Percentiles rank a stretch among this genome's conserved stretches.
Evolutionary conservation across 495 filamentous ascomycete species (phyloP).

Genomic region (Pyronema domesticum): DNA sequence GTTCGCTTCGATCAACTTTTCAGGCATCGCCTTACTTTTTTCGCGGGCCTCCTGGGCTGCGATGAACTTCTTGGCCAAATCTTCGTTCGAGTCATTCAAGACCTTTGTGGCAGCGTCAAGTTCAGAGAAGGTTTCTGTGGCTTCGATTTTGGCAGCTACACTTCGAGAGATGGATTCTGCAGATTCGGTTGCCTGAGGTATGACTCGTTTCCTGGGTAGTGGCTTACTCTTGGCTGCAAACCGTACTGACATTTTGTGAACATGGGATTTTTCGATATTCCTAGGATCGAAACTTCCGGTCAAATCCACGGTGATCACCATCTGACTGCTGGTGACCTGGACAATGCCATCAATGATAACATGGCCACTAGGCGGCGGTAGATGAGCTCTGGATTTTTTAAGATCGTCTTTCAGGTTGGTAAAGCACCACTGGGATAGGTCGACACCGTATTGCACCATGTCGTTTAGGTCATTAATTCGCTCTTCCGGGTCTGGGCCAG

Average conservation of each 20-base stretch:
- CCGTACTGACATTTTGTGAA: slow-evolving; percentile 16
- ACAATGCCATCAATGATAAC: slow-evolving; percentile 20
- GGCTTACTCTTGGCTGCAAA: slow-evolving; percentile 7
- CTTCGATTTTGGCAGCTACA: too few species aligned
- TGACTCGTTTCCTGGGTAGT: neutral
- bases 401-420: slow-evolving; percentile 1
- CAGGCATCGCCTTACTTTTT: too few species aligned
- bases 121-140: too few species aligned
- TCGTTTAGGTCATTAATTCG: neutral
- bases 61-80: too few species aligned
- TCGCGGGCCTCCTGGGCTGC: too few species aligned
- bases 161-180: too few species aligned
- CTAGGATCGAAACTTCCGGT: slow-evolving; percentile 17
- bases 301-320: slow-evolving; percentile 18
- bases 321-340: slow-evolving; percentile 13
- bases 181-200: too few species aligned
- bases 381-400: slow-evolving; percentile 1
- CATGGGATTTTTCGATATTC: slow-evolving; percentile 9
- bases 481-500: neutral
- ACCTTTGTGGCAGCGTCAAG: too few species aligned
- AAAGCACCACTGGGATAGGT: neutral
- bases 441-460: slow-evolving; percentile 4
- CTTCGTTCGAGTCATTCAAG: too few species aligned
- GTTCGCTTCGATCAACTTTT: neutral
- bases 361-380: slow-evolving; percentile 18